phyloP scores from a whole-genome alignment of 2,329 filamentous ascomycete species.

The Monosporascus sp. region DNA sequence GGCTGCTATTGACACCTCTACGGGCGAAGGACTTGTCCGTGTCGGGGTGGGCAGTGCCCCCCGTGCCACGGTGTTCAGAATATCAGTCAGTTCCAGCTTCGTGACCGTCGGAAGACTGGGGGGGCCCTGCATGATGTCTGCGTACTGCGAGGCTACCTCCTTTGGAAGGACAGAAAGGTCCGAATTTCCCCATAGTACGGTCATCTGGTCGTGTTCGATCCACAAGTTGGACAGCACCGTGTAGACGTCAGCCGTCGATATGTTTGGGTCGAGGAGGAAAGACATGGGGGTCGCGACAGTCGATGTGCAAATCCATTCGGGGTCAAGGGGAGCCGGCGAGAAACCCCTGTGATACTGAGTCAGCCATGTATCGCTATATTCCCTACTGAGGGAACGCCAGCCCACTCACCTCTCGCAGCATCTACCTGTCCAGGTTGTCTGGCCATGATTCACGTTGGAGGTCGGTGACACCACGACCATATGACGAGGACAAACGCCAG shows the following conservation, averaged over 20 bases:
- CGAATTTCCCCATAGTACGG: slow-evolving; percentile 21
- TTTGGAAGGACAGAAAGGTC: slow-evolving; percentile 19
- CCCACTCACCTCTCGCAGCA: slow-evolving; percentile 24
- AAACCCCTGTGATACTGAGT: slow-evolving; percentile 18
- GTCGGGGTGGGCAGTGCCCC: too few species aligned
- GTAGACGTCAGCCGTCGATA: slow-evolving; percentile 24
- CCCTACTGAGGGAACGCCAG: background rate
- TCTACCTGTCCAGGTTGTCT: slow-evolving; percentile 21
- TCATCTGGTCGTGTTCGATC: slow-evolving; percentile 25
- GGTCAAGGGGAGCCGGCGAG: slow-evolving; percentile 12
- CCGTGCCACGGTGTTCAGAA: too few species aligned
- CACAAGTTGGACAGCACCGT: slow-evolving; percentile 20
- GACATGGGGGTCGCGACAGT: slow-evolving; percentile 21
- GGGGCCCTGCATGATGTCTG: slow-evolving; percentile 17
- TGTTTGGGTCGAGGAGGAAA: slow-evolving; percentile 24
- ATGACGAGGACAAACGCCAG: slow-evolving; percentile 23
- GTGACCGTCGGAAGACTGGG: background rate
- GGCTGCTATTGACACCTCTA: too few species aligned
- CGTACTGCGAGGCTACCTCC: slow-evolving; percentile 17
- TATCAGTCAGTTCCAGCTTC: too few species aligned
- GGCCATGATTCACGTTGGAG: slow-evolving; percentile 6
- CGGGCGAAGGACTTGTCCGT: too few species aligned
- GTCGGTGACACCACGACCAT: slow-evolving; percentile 20
- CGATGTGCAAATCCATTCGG: slow-evolving; percentile 21
- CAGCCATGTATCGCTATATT: slow-evolving; percentile 2